Conservation (phyloP, 2,329 filamentous ascomycete genomes). For the Claviceps monticola region DNA sequence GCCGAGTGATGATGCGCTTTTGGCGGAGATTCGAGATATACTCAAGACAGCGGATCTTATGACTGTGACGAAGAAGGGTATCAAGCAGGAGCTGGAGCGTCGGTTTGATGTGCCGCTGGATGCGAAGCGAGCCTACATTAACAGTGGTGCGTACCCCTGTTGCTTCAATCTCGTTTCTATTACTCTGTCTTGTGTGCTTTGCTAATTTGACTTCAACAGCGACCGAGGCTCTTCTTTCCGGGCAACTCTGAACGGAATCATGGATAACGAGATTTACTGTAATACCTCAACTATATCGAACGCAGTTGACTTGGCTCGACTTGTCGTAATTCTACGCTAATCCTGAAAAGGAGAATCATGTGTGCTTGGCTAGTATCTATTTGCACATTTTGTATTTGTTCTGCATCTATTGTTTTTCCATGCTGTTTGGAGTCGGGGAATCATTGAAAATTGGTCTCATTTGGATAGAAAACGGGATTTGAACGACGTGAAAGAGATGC, state of each 20-base stretch:
- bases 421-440: slow-evolving; percentile 1
- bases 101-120: slow-evolving; percentile 81
- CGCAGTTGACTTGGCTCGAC: too few relatives aligned
- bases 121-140: slow-evolving; percentile 82
- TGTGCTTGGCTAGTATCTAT: neutral
- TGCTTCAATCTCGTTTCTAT: neutral
- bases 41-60: slow-evolving; percentile 85
- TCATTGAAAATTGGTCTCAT: neutral
- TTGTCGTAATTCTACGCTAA: too few relatives aligned
- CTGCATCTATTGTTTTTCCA: neutral
- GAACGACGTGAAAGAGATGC: neutral
- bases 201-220: slow-evolving; percentile 27
- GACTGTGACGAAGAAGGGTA: slow-evolving; percentile 96
- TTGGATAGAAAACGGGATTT: neutral
- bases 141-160: slow-evolving; percentile 55
- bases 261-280: too few relatives aligned
- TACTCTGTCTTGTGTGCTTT: slow-evolving; percentile 7
- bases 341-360: neutral
- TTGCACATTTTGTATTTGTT: neutral
- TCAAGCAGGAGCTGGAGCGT: slow-evolving; percentile 85
- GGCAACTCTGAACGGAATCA: slow-evolving; percentile 45
- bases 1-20: slow-evolving; percentile 76
- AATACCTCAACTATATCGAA: too few relatives aligned
- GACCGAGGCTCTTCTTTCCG: slow-evolving; percentile 66
- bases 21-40: slow-evolving; percentile 91